These are phyloP conservation scores for Hawksworthiomyces lignivorus DNA, from an alignment of 2,329 filamentous ascomycete genomes.

Conservation along the genomic window DNA sequence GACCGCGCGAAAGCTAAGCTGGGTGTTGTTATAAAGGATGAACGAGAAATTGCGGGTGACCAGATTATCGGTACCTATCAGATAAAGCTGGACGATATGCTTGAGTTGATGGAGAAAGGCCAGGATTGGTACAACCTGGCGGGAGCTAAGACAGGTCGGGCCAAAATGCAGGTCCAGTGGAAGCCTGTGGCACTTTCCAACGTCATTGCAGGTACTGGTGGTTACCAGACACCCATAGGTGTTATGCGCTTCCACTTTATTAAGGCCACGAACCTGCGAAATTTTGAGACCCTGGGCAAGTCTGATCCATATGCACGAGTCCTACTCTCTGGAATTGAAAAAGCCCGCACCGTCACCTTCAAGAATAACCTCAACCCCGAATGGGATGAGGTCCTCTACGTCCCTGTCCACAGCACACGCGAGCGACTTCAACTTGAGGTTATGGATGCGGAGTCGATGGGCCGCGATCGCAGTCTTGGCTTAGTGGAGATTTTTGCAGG, in stretches of 20 bases:
- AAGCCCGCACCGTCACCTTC: conserved; percentile 88
- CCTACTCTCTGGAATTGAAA: conserved; percentile 81
- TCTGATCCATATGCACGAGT: conserved; percentile 92
- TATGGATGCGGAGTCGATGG: conserved; percentile 91
- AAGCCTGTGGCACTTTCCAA: conserved; percentile 86
- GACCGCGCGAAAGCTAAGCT: conserved; percentile 86
- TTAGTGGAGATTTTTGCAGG: conserved; percentile 67
- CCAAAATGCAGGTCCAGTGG: conserved; percentile 89
- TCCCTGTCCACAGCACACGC: conserved; percentile 76
- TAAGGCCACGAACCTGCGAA: conserved; percentile 73
- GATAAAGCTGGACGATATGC: conserved; percentile 89
- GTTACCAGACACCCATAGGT: conserved; percentile 88
- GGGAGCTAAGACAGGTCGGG: conserved; percentile 73
- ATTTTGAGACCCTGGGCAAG: conserved; percentile 91
- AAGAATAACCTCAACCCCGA: conserved; percentile 92
- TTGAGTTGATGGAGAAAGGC: conserved; percentile 83
- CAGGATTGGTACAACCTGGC: conserved; percentile 93
- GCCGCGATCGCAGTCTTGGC: conserved; percentile 83
- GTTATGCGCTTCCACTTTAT: conserved; percentile 93
- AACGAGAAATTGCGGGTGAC: conserved; percentile 76
- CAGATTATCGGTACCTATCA: conserved; percentile 86
- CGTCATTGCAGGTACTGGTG: conserved; percentile 66
- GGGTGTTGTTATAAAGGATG: conserved; percentile 90
- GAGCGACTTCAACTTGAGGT: conserved; percentile 86
- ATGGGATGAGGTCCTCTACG: conserved; percentile 92